Percentiles rank a stretch among this genome's conserved stretches.
phyloP scores from a whole-genome alignment of 2,329 filamentous ascomycete species.

The Plectosphaerella cucumerina region DNA sequence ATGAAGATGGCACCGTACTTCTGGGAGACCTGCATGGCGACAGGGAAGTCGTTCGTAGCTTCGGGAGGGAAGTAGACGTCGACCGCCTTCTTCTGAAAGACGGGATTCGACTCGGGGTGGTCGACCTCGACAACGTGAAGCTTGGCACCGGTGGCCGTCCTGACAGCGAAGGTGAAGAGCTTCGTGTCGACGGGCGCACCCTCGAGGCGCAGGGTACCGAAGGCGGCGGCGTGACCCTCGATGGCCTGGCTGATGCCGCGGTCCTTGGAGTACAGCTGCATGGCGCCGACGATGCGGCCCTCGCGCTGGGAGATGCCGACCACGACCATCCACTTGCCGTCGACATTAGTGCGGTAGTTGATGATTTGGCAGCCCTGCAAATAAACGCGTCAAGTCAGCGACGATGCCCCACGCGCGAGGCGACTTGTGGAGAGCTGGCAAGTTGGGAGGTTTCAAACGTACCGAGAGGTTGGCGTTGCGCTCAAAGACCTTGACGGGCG shows the following conservation, averaged over 20 bases:
- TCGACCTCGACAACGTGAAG: constrained; percentile 98
- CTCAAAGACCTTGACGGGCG: constrained; percentile 89
- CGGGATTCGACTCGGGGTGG: constrained; percentile 81
- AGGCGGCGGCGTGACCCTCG: constrained; percentile 93
- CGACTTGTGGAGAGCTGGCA: background rate
- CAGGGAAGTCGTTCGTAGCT: constrained; percentile 94
- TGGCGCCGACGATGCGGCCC: constrained; percentile 88
- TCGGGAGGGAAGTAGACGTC: constrained; percentile 97
- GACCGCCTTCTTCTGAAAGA: constrained; percentile 92
- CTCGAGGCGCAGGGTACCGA: constrained; percentile 84
- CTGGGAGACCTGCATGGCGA: constrained; percentile 93
- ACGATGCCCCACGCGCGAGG: background rate
- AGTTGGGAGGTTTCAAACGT: constrained; percentile 30
- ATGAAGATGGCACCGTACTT: constrained; percentile 97
- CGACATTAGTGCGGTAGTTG: constrained; percentile 94
- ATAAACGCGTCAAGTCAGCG: constrained; percentile 1
- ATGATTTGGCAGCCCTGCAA: constrained; percentile 94
- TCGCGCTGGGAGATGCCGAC: constrained; percentile 93
- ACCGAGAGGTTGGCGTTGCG: constrained; percentile 86
- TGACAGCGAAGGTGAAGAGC: constrained; percentile 93
- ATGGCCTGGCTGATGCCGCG: constrained; percentile 97
- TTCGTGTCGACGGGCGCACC: constrained; percentile 88
- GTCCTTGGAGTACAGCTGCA: constrained; percentile 96
- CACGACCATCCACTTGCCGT: constrained; percentile 97
- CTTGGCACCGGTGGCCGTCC: constrained; percentile 85